phyloP scores from a whole-genome alignment of 1,139 yeast genomes.

The Taiozyma sp. region DNA sequence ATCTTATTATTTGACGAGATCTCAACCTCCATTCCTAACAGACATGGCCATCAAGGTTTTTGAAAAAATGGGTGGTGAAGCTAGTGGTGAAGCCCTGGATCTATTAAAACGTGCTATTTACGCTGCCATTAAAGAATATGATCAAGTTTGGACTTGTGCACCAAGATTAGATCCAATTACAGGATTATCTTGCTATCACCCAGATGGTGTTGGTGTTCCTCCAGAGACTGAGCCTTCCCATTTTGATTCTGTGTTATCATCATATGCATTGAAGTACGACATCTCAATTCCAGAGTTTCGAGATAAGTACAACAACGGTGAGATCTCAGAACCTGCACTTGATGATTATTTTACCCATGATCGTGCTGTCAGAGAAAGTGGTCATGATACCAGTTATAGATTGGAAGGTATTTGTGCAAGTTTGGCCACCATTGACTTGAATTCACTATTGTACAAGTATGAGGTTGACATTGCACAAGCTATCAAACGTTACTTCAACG shows the following conservation, averaged over 20 bases:
- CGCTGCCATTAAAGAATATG: conserved; percentile 87
- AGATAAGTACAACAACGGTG: conserved; percentile 60
- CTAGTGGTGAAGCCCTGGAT: conserved; percentile 45
- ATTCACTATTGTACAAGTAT: conserved; percentile 83
- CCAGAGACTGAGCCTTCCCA: conserved; percentile 96
- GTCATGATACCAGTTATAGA: conserved; percentile 92
- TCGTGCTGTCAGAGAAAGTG: conserved; percentile 93
- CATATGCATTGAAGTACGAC: conserved; percentile 62
- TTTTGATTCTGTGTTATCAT: conserved; percentile 66
- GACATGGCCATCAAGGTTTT: conserved; percentile 83
- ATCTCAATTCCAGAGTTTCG: conserved; percentile 68
- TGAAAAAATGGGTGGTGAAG: conserved; percentile 45
- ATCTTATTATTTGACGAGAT: conserved; percentile 83
- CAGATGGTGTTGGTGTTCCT: conserved; percentile 87
- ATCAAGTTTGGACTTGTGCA: conserved; percentile 67
- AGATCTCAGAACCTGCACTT: conserved; percentile 66
- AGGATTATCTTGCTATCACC: conserved; percentile 87
- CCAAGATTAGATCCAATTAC: conserved; percentile 78
- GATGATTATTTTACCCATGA: conserved; percentile 92
- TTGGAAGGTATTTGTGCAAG: conserved; percentile 87
- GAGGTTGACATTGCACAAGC: conserved; percentile 78
- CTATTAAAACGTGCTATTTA: conserved; percentile 59
- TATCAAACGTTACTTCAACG: conserved; percentile 53
- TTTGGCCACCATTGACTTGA: conserved; percentile 87
- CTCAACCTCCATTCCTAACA: conserved; percentile 97